Evolutionary conservation across 768 basidiomycete species (phyloP), one percentile per base, ranked within the genome.

Genomic region (Leccinum subtestaceum): DNA sequence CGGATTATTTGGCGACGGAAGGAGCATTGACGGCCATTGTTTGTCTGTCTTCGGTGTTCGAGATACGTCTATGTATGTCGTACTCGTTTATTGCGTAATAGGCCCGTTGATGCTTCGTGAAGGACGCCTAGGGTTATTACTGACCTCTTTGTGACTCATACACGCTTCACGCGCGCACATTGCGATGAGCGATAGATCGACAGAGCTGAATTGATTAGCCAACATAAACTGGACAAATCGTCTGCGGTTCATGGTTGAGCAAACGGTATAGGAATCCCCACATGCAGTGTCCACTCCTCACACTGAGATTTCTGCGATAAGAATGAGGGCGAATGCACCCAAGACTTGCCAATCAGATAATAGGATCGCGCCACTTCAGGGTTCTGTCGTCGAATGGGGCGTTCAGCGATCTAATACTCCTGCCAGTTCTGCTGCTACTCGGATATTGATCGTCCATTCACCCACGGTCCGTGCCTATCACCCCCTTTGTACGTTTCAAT

Each of bases 1-100:
- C 52, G 64, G 69, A 0, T 17, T 70, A n/a, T 65, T 73, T 46
- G 62, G 59, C 9, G 64, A 73, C 29, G 65, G 66, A 25, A 62
- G 56, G 45, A 72, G 61, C 34, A 63, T 65, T 12, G 36, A 58
- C 67, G 1, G 60, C 63, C 15, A 58, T 68, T 23, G 58, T 57
- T n/a, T 48, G 15, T 58, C 38, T 38, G 27, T 56, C 17, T 40
- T 13, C 29, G 8, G 19, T 43, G 31, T 43, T 48, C 21, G 36
- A 19, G 36, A 21, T 25, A 10, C 25, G 19, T 61, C 29, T 19
- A 46, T 46, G 49, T 54, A 15, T 46, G 36, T 60, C 43, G 21
- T 43, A 46, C 12, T 57, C 55, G 11, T 62, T 31, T 51, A 45
- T 47, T 47, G 12, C 47, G 10, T 17, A 51, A 45, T 56, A 17